Percentiles rank a stretch among this genome's conserved stretches.
Conservation (phyloP, 768 basidiomycete species). For the Peribolospora kevripleyi region DNA sequence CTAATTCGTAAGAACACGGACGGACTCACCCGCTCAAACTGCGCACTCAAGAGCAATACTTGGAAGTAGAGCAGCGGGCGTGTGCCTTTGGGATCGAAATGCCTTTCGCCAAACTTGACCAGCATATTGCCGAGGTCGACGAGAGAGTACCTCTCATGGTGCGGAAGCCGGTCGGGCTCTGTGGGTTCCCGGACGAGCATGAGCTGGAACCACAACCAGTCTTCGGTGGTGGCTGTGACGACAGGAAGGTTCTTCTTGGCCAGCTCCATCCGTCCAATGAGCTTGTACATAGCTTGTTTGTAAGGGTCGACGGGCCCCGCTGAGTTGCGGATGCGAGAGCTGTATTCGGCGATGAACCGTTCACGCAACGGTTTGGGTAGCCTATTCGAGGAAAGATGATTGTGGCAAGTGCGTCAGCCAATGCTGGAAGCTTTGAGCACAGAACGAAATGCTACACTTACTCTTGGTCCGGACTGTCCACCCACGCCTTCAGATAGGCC, state of each 20-base stretch:
- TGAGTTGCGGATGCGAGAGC: constrained; percentile 41
- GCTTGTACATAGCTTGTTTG: constrained; percentile 84
- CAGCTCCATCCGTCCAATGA: constrained; percentile 80
- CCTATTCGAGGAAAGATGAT: constrained; percentile 2
- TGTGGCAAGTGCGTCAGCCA: background rate
- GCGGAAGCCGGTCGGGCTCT: constrained; percentile 19
- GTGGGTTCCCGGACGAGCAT: constrained; percentile 58
- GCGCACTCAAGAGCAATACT: constrained; percentile 68
- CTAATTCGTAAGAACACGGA: background rate
- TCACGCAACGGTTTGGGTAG: constrained; percentile 27
- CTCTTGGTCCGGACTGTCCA: constrained; percentile 56
- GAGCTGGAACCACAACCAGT: constrained; percentile 97
- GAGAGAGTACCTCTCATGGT: constrained; percentile 29
- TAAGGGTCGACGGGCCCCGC: constrained; percentile 54
- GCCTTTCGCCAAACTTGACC: constrained; percentile 20
- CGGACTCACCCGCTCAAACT: constrained; percentile 60
- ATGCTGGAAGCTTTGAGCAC: background rate
- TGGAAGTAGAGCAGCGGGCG: constrained; percentile 26
- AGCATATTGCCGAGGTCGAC: constrained; percentile 18
- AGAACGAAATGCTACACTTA: constrained; percentile 17
- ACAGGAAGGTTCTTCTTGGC: constrained; percentile 48
- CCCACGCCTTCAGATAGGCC: constrained; percentile 56
- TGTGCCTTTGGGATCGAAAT: constrained; percentile 32
- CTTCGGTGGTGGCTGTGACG: constrained; percentile 79
- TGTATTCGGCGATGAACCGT: constrained; percentile 33